Base-by-base conservation (phyloP, 2,329 filamentous ascomycete genomes). In the Didymella keratinophila region DNA sequence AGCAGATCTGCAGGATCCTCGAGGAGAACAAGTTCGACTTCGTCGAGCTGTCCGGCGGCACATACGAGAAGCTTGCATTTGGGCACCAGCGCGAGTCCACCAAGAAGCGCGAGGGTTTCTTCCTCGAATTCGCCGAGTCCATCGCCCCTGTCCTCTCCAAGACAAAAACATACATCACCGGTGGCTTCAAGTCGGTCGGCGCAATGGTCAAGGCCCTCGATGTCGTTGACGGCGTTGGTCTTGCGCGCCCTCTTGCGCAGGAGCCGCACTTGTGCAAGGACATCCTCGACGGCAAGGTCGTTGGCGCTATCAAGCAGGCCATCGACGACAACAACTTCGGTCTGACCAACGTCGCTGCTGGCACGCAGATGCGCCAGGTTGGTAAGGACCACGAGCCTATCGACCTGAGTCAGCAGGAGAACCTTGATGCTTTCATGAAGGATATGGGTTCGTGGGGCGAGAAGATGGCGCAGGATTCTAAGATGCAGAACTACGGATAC, bases 21-120 rank as follows among this genome's bases (percentile, higher is more conserved):
- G 83, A 86, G 68, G 68, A 77, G 46, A 79, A 82, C 58, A 72
- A 71, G 8, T 84, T 86, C 50, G 80, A 86, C 70, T 84, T 86
- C 63, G 84, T 87, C 12, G 86, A 88, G 73, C 78, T 88, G 0
- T 83, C 79, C 0, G 86, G 86, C 12, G 86, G 86, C 8, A 88
- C 85, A 0, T 87, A 87, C 65, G 82, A 88, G 72, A 72, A 77
- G 18, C 68, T 84, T 0, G 83, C 79, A 0, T 85, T 86, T 61
- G 65, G 64, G 2, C 82, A 86, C 68, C 78, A 81, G 72, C 77
- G 80, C 47, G 85, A 87, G 42, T 82, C 78, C 16, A 86, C 84
- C 12, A 79, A 79, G 71, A 82, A 83, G 73, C 77, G 84, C 4
- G 85, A 87, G 66, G 80, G 83, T 1, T 87, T 86, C 78, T 88